phyloP scores from a whole-genome alignment of 176 grass and related monocot genomes.

The Hyparrhenia diplandra region DNA sequence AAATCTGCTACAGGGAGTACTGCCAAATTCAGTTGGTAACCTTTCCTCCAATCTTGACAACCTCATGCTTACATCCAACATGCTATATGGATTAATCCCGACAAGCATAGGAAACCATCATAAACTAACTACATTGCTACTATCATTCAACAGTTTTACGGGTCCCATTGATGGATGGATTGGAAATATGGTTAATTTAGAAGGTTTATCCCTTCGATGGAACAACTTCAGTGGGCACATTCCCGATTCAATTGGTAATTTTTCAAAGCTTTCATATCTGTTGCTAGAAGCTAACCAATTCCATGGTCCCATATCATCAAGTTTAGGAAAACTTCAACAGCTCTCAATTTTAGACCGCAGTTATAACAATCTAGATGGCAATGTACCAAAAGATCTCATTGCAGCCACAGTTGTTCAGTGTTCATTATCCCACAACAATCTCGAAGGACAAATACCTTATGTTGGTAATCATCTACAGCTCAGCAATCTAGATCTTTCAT shows the following conservation, averaged over 20 bases:
- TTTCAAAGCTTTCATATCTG: constrained; percentile 27
- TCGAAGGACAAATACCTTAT: constrained; percentile 3
- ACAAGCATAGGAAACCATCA: constrained; percentile 32
- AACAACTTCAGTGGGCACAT: constrained; percentile 31
- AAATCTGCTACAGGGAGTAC: constrained; percentile 33
- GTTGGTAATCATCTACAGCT: constrained; percentile 24
- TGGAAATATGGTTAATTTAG: constrained; percentile 8
- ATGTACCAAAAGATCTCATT: neutral
- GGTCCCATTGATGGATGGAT: constrained; percentile 22
- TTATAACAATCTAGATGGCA: constrained; percentile 21
- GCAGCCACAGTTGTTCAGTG: neutral
- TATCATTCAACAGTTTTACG: neutral
- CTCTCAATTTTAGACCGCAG: constrained; percentile 3
- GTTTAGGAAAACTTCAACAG: constrained; percentile 20
- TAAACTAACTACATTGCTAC: constrained; percentile 16
- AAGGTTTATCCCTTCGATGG: neutral
- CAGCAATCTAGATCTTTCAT: constrained; percentile 22
- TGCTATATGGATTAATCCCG: constrained; percentile 22
- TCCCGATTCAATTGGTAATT: constrained; percentile 38
- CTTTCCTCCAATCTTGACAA: constrained; percentile 11
- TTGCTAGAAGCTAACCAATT: constrained; percentile 21
- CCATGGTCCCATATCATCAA: constrained; percentile 30
- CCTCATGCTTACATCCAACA: constrained; percentile 1
- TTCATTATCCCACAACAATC: constrained; percentile 13
- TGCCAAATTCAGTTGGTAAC: constrained; percentile 33